These are phyloP conservation scores for Cyberlindnera meyerae DNA, from an alignment of 805 yeast species.

Conservation along the genomic window DNA sequence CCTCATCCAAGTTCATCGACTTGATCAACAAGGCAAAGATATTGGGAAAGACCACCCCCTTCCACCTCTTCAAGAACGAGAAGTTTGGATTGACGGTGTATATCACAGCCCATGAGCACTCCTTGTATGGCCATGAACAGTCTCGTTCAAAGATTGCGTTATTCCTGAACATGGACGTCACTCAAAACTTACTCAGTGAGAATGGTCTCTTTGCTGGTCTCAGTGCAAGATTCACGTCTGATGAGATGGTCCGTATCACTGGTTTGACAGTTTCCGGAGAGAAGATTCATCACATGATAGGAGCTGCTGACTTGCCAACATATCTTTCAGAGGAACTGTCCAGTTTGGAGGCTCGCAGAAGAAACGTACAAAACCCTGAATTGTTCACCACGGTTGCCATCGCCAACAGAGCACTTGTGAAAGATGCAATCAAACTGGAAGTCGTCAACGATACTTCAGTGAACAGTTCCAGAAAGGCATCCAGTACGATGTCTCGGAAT, in stretches of 20 bases:
- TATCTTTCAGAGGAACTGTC: constrained; percentile 36
- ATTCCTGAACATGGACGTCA: constrained; percentile 54
- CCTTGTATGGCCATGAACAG: constrained; percentile 47
- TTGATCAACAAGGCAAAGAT: constrained; percentile 64
- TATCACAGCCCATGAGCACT: constrained; percentile 65
- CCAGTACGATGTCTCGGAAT: constrained; percentile 7
- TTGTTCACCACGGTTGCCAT: constrained; percentile 10
- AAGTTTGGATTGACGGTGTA: constrained; percentile 40
- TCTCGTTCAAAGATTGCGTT: constrained; percentile 60
- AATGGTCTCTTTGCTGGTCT: constrained; percentile 42
- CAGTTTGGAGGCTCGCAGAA: constrained; percentile 21
- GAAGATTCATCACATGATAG: constrained; percentile 24
- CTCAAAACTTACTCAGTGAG: constrained; percentile 31
- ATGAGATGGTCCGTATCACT: constrained; percentile 22
- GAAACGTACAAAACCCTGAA: constrained; percentile 8
- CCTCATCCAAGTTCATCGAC: constrained; percentile 42
- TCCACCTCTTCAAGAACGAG: constrained; percentile 67
- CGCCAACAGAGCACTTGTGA: constrained; percentile 12
- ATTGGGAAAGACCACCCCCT: constrained; percentile 74
- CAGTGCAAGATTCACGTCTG: constrained; percentile 39
- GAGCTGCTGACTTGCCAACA: constrained; percentile 30
- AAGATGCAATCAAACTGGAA: neutral
- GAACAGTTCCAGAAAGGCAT: constrained; percentile 9
- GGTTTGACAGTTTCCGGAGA: constrained; percentile 24
- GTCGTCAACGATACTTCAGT: neutral